Conservation (phyloP, 192 early-diverging fungal species). For the Backusella parvicylindrica region DNA sequence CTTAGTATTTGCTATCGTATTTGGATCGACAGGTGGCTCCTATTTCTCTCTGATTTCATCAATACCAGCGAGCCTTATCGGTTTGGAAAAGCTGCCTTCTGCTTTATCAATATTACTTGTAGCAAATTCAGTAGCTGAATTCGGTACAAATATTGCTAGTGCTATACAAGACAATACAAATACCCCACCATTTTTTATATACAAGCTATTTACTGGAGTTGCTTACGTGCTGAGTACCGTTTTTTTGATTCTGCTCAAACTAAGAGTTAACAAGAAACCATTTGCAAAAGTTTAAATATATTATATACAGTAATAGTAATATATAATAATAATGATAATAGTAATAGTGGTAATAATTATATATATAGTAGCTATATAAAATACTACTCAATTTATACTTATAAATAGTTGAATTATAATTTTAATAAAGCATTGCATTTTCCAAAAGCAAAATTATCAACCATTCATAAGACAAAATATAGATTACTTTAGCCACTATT, state of each 20-base stretch:
- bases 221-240: background rate
- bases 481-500: background rate
- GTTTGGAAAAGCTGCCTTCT: constrained; percentile 18
- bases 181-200: constrained; percentile 23
- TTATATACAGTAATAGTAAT: background rate
- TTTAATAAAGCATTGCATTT: background rate
- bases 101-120: constrained; percentile 17
- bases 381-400: background rate
- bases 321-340: background rate
- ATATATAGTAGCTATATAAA: background rate
- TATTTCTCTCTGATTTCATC: constrained; percentile 28
- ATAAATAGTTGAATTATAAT: background rate
- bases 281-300: constrained; percentile 11
- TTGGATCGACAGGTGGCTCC: constrained; percentile 25
- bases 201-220: constrained; percentile 40
- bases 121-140: constrained; percentile 19
- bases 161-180: constrained; percentile 26
- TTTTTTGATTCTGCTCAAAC: constrained; percentile 6
- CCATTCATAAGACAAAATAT: background rate
- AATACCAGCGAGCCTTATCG: constrained; percentile 13
- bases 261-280: constrained; percentile 3
- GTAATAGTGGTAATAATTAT: too few relatives aligned
- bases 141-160: constrained; percentile 29
- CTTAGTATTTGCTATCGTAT: constrained; percentile 24
- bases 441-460: background rate